Percentiles rank a stretch among this genome's conserved stretches.
These are phyloP conservation scores for Polygonum aviculare DNA, from an alignment of 148 eudicot species.

Conservation along the genomic window DNA sequence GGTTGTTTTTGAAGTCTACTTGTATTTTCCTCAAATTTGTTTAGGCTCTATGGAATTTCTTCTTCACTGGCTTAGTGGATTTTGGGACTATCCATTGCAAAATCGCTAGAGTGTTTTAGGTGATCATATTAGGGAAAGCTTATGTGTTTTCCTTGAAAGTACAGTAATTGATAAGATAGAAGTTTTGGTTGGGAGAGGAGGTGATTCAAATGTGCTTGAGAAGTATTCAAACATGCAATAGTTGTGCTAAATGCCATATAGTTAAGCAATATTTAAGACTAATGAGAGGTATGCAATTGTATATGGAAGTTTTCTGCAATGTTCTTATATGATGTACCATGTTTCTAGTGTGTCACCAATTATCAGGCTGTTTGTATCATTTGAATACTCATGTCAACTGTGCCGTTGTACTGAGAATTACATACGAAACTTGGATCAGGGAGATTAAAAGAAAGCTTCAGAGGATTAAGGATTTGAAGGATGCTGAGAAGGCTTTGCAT, in stretches of 20 bases:
- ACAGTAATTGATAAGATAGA: neutral
- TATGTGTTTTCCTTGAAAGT: neutral
- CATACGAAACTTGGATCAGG: slow-evolving; percentile 18
- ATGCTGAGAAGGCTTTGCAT: slow-evolving; percentile 51
- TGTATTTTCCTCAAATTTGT: neutral
- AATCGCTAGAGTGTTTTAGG: neutral
- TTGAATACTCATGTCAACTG: neutral
- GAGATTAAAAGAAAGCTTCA: slow-evolving; percentile 76
- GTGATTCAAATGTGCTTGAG: neutral
- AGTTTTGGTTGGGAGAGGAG: neutral
- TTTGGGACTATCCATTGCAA: neutral
- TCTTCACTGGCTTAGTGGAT: neutral
- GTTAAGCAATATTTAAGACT: neutral
- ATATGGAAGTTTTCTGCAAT: neutral
- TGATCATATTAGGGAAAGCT: neutral
- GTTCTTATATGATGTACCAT: neutral
- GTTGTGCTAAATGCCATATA: neutral
- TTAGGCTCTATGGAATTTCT: neutral
- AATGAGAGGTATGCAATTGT: neutral
- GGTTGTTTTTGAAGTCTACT: neutral
- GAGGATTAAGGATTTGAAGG: slow-evolving; percentile 51
- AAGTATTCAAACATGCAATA: neutral
- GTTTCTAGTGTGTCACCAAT: neutral
- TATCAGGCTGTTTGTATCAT: neutral
- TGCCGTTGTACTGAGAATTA: neutral